Percentiles rank a stretch among this genome's conserved stretches.
Evolutionary conservation across 2,329 filamentous ascomycete species (phyloP).

Genomic region (Ophiosphaerella narmari): DNA sequence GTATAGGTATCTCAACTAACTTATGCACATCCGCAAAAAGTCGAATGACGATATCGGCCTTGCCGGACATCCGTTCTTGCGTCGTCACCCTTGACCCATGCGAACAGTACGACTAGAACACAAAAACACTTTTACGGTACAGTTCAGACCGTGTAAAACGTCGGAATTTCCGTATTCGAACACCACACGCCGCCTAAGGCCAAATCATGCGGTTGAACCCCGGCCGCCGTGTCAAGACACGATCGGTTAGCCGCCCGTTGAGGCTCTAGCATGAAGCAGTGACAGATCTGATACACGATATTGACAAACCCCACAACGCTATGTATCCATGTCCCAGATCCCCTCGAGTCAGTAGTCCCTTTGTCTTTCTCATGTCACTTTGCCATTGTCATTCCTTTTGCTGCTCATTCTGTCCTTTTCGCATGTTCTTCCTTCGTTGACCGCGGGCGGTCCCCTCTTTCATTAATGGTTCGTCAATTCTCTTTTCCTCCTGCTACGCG

Average conservation of each 20-base stretch:
- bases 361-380: background rate
- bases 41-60: too few relatives aligned
- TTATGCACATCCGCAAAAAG: too few relatives aligned
- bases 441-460: conserved; percentile 15
- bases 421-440: conserved; percentile 17
- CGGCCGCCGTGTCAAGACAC: background rate
- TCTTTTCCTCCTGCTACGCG: conserved; percentile 20
- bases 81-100: too few relatives aligned
- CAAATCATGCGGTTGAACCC: conserved; percentile 7
- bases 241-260: conserved; percentile 4
- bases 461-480: conserved; percentile 25
- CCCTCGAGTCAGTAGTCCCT: background rate
- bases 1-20: too few relatives aligned
- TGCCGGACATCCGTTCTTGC: too few relatives aligned
- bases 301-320: conserved; percentile 11
- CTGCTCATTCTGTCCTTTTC: conserved; percentile 5
- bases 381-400: background rate
- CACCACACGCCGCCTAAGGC: background rate
- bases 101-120: background rate
- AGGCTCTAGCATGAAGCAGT: conserved; percentile 11
- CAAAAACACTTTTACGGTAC: background rate
- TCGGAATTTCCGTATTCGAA: background rate
- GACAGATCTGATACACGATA: conserved; percentile 18
- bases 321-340: conserved; percentile 8
- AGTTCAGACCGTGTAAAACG: background rate